Conservation (phyloP, 768 basidiomycete species). For the Asterophora lycoperdoides region DNA sequence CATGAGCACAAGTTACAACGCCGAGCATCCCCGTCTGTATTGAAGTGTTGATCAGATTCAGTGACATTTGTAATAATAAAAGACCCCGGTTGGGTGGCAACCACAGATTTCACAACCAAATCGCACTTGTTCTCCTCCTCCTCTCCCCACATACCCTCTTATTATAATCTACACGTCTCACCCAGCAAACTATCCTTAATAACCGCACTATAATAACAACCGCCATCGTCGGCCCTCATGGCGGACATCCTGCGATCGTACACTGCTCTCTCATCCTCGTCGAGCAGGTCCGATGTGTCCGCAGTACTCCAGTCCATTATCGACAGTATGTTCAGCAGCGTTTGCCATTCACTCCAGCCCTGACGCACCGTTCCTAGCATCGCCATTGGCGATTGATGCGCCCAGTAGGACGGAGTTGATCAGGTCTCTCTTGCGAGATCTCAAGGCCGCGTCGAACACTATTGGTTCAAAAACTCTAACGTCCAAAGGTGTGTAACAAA, state of each 20-base stretch:
- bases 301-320: conserved; percentile 48
- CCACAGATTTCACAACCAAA: not conserved
- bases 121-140: not conserved
- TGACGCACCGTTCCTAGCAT: conserved; percentile 23
- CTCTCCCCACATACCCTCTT: not conserved
- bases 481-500: conserved; percentile 47
- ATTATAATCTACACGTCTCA: conserved; percentile 1
- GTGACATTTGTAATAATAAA: conserved; percentile 12
- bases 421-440: conserved; percentile 55
- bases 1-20: too few relatives aligned
- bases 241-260: conserved; percentile 44
- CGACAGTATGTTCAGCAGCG: conserved; percentile 33
- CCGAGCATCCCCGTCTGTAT: too few relatives aligned
- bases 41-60: not conserved
- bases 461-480: conserved; percentile 45
- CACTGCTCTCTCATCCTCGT: conserved; percentile 42
- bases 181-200: conserved; percentile 5
- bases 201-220: conserved; percentile 1
- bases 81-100: conserved; percentile 9
- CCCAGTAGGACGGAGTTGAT: conserved; percentile 52
- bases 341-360: too few relatives aligned
- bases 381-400: conserved; percentile 44
- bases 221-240: conserved; percentile 32
- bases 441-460: conserved; percentile 30
- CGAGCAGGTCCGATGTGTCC: conserved; percentile 42